Evolutionary conservation across 208 protist genomes (phyloP).

Genomic region (Strigomonas galati): DNA sequence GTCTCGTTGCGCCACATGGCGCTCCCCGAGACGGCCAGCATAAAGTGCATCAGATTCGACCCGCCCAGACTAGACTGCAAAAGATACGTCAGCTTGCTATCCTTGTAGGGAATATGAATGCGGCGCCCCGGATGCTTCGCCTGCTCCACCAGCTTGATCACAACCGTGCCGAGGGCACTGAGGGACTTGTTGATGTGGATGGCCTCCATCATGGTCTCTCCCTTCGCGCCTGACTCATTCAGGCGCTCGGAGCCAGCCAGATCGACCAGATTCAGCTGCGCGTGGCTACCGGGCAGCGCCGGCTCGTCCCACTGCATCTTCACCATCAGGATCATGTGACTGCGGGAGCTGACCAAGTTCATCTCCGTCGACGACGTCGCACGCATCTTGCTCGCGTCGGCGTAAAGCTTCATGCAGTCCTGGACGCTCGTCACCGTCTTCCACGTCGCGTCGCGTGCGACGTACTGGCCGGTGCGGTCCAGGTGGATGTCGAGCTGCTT

Average conservation of each 20-base stretch:
- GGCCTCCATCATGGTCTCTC: conserved; percentile 88
- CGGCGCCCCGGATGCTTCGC: conserved; percentile 68
- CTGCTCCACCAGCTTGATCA: conserved; percentile 88
- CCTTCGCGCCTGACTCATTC: conserved; percentile 77
- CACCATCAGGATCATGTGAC: conserved; percentile 90
- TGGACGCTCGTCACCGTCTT: conserved; percentile 43
- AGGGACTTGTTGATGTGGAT: conserved; percentile 95
- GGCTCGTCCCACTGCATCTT: conserved; percentile 90
- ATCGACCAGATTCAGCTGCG: conserved; percentile 93
- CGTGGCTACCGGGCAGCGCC: conserved; percentile 69
- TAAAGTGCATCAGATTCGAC: conserved; percentile 85
- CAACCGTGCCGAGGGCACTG: conserved; percentile 91
- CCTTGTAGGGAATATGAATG: conserved; percentile 91
- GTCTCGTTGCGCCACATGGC: conserved; percentile 79
- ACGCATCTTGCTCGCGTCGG: conserved; percentile 63
- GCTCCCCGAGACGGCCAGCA: conserved; percentile 76
- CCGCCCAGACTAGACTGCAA: conserved; percentile 89
- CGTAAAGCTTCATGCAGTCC: conserved; percentile 84
- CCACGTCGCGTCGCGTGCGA: conserved; percentile 84
- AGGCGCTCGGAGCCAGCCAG: conserved; percentile 92
- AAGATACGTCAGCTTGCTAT: conserved; percentile 93
- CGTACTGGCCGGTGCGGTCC: conserved; percentile 83
- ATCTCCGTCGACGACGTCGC: conserved; percentile 84
- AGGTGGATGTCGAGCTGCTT: conserved; percentile 89
- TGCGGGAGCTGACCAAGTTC: conserved; percentile 89